Evolutionary conservation across 163 green algal genomes (phyloP), one percentile per base, ranked within the genome.

Genomic region (Scenedesmus sp.): DNA sequence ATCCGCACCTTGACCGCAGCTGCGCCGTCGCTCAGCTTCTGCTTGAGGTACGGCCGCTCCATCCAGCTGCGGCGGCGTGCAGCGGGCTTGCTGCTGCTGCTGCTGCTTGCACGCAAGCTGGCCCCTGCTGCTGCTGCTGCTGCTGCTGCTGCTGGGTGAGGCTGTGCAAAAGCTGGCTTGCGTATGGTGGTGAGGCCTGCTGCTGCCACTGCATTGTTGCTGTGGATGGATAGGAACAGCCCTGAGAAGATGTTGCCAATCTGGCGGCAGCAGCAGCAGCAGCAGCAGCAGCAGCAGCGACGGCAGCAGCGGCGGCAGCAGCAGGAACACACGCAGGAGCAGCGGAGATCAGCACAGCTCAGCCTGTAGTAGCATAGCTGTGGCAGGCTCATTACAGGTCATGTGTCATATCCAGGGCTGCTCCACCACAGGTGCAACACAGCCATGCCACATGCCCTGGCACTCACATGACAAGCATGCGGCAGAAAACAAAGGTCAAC

Each of bases 181-280:
- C 86, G 55, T 13, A 90, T 90, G 23, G 86, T 84, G 46, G 86
- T 84, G 86, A 90, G 86, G 54, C 86, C 86, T 84, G 67, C 67
- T 74, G 60, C 62, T 2, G 86, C 67, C 13, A 55, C 86, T 34
- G n/a, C 26, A 6, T 57, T 55, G n/a, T 57, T 70, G 67, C 10
- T 84, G 46, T 67, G 57, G 46, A 90, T 46, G 18, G 70, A 84
- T 9, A 90, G 52, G 76, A 85, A 90, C 70, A 90, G 67, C 16
- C 86, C 86, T 26, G 67, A 83, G 85, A 90, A 90, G 12, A 83
- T 79, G 73, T 82, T 90, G 64, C 85, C 85, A n/a, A 88, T 88
- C 83, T 90, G 86, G 10, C 8, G 34, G 46, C 46, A 55, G 20
- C 77, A 84, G 77, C 15, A 84, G 18, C 3, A 84, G 20, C 12